Evolutionary conservation across 2,329 filamentous ascomycete species (phyloP).

Genomic region (Cercospora nicotianae): DNA sequence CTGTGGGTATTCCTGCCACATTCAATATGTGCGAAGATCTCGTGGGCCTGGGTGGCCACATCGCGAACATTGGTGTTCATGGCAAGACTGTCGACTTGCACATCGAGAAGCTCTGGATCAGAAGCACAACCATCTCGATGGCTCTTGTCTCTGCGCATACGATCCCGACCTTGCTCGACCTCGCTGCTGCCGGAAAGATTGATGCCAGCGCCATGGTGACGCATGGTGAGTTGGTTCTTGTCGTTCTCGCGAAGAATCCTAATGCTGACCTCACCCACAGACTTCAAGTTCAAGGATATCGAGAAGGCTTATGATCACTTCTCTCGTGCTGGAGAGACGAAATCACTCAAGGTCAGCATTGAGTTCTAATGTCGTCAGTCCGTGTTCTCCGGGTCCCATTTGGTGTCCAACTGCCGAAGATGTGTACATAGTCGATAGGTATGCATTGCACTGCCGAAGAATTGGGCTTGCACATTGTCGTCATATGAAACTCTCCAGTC

Average conservation of each 20-base stretch:
- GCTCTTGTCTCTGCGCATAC: constrained; percentile 32
- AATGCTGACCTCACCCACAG: constrained; percentile 13
- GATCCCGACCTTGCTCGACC: constrained; percentile 31
- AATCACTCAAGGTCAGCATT: constrained; percentile 33
- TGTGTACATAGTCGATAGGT: neutral
- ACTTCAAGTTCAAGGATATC: constrained; percentile 34
- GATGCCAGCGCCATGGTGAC: constrained; percentile 30
- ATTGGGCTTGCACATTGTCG: neutral
- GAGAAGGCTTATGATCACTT: constrained; percentile 34
- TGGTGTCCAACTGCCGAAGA: neutral
- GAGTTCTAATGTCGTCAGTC: constrained; percentile 18
- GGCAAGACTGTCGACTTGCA: constrained; percentile 55
- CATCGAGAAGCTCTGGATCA: constrained; percentile 56
- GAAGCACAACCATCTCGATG: constrained; percentile 43
- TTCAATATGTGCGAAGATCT: constrained; percentile 57
- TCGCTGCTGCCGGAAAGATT: constrained; percentile 30
- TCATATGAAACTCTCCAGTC: neutral
- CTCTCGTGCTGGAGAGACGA: constrained; percentile 30
- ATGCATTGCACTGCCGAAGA: neutral
- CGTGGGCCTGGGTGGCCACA: constrained; percentile 54
- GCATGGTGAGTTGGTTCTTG: constrained; percentile 23
- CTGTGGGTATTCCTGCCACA: constrained; percentile 55
- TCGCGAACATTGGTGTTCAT: constrained; percentile 62
- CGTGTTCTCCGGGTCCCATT: neutral
- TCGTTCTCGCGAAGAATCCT: neutral